phyloP scores from a whole-genome alignment of 1,284 basidiomycete genomes.

The Sporisorium exsertum region DNA sequence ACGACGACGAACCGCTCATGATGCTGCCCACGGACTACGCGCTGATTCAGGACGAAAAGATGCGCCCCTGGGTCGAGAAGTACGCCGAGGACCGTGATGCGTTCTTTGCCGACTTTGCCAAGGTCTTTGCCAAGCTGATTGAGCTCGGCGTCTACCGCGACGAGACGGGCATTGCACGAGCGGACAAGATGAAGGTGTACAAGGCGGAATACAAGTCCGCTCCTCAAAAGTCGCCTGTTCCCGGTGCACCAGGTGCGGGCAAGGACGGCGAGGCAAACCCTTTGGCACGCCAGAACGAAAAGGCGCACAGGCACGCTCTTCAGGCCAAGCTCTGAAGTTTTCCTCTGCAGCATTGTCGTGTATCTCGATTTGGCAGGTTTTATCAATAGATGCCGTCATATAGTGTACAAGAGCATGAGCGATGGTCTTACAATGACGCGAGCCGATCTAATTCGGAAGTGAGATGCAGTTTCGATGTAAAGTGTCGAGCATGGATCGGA shows the following conservation, averaged over 20 bases:
- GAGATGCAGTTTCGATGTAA: neutral
- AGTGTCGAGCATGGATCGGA: too few species aligned
- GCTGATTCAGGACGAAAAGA: constrained; percentile 63
- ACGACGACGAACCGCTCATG: constrained; percentile 72
- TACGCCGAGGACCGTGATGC: constrained; percentile 73
- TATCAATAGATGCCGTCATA: constrained; percentile 21
- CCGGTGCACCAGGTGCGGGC: constrained; percentile 49
- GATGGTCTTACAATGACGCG: neutral
- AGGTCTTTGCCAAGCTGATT: constrained; percentile 69
- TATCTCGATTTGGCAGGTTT: constrained; percentile 9
- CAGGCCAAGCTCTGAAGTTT: constrained; percentile 41
- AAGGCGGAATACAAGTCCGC: constrained; percentile 64
- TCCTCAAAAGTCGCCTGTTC: constrained; percentile 57
- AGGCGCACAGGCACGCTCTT: constrained; percentile 17
- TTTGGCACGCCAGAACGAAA: constrained; percentile 44
- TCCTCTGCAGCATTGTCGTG: constrained; percentile 11
- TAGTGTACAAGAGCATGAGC: constrained; percentile 14
- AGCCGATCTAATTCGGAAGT: neutral
- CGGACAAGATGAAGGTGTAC: constrained; percentile 57
- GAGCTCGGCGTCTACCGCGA: constrained; percentile 69
- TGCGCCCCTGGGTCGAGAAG: constrained; percentile 68
- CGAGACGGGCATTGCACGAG: constrained; percentile 64
- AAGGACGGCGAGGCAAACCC: constrained; percentile 53
- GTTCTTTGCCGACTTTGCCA: constrained; percentile 74
- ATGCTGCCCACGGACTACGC: constrained; percentile 72